Base-by-base conservation (phyloP, 129 eudicot genomes). In the Calendula officinalis region DNA sequence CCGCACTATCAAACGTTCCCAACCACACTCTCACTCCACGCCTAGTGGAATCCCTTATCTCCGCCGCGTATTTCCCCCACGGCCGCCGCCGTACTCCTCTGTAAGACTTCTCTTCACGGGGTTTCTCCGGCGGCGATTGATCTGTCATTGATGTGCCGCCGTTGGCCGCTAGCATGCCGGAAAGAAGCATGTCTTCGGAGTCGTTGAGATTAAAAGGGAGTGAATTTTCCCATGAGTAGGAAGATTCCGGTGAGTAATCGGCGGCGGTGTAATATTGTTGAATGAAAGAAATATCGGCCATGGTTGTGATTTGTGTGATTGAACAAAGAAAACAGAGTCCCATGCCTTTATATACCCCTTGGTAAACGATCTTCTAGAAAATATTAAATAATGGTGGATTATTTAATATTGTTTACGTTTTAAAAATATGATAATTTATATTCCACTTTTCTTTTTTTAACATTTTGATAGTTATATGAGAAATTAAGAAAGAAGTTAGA, bases 11-110 rank as follows among this genome's bases (percentile, higher is more conserved):
- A 17, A 90, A 90, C 54, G 97, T 90, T 3, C 97, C 95, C 0
- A 90, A 80, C 97, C 97, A 90, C 3, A 90, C 95, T 14, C 97
- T 56, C 1, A 78, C 69, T 0, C 97, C 97, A 9, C 79, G 72
- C 38, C 95, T 60, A 2, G 95, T 90, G 22, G 91, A 83, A 46
- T 90, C 97, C 22, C 97, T 34, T 8, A 90, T 90, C 68, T 90
- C 97, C 1, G 97, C 97, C 33, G 97, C 95, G 48, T 42, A 90
- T 47, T 86, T 90, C n/a, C 97, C 97, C 97, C 97, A 90, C 5
- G 97, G 97, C 62, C 97, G 83, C 49, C 97, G 38, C 45, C 97
- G 55, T 1, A 90, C 97, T 0, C 97, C 97, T 42, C 95, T 59
- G 50, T 86, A 89, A 1, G 84, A 60, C 74, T 78, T 86, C 5